Conservation (phyloP, 2,329 filamentous ascomycete genomes). For the Lojkania enalia region DNA sequence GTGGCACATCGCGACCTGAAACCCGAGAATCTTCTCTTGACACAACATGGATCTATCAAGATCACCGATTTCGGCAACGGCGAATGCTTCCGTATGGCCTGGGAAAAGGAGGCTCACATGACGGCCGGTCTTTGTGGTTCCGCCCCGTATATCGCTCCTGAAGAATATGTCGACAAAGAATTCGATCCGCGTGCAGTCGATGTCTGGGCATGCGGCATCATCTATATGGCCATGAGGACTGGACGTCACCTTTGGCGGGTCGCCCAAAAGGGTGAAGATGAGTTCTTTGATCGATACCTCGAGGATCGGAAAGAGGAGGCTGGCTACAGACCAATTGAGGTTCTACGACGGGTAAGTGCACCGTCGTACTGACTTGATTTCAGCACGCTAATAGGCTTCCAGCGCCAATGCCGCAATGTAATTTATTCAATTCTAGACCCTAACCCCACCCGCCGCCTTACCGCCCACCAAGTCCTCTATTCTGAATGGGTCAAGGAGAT, state of each 20-base stretch:
- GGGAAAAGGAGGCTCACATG: slow-evolving; percentile 98
- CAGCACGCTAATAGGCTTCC: slow-evolving; percentile 24
- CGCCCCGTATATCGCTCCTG: slow-evolving; percentile 94
- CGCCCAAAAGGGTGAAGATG: slow-evolving; percentile 95
- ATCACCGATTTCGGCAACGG: slow-evolving; percentile 99
- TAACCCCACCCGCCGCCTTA: slow-evolving; percentile 88
- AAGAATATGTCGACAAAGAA: slow-evolving; percentile 93
- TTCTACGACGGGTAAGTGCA: slow-evolving; percentile 80
- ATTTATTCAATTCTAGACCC: slow-evolving; percentile 98
- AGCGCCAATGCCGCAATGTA: slow-evolving; percentile 97
- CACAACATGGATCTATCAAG: slow-evolving; percentile 88
- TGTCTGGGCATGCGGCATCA: slow-evolving; percentile 97
- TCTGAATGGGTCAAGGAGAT: slow-evolving; percentile 99
- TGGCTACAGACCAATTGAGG: slow-evolving; percentile 95
- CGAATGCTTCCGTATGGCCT: slow-evolving; percentile 99
- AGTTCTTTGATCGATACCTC: slow-evolving; percentile 94
- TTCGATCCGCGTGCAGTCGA: slow-evolving; percentile 98
- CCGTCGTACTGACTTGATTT: too few species aligned
- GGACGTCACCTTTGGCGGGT: slow-evolving; percentile 94
- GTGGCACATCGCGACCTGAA: slow-evolving; percentile 96
- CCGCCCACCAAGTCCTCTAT: slow-evolving; percentile 93
- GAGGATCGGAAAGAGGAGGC: slow-evolving; percentile 91
- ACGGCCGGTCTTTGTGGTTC: slow-evolving; percentile 95
- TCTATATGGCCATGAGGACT: slow-evolving; percentile 99
- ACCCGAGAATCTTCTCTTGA: slow-evolving; percentile 93